Base-by-base conservation (phyloP, 1,139 yeast genomes). In the Saccharomycopsis phalli region DNA sequence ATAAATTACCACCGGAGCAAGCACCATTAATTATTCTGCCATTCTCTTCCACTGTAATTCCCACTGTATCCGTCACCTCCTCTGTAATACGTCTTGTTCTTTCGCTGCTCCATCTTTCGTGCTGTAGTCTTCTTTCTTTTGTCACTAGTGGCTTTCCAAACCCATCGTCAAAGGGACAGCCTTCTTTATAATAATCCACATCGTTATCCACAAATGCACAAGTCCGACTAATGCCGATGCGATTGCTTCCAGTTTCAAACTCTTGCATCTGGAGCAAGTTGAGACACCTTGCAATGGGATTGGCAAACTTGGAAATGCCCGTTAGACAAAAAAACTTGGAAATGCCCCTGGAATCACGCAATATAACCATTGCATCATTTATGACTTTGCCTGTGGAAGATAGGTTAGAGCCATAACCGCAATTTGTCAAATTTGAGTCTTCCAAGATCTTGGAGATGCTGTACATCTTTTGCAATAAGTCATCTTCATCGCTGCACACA, bases 1-100 rank as follows among this genome's bases (percentile, higher is more conserved):
- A 25, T 19, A 36, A 21, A 18, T 44, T 44, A 7, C 47, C 47
- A 3, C 47, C 47, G 6, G 47, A 44, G 8, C 36, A 41, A 4
- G 29, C 31, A 7, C 45, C 46, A 13, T 14, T 32, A 8, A 41
- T 27, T n/a, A 29, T 11, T n/a, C 31, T 34, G 8, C 27, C 3
- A 4, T 19, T 23, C 17, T 41, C 40, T 3, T 16, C 17, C 4
- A 44, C 16, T 16, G 35, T 18, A 7, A 44, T 35, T 2, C 47
- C 47, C 2, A 44, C 33, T 7, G 46, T 44, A 33, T 44, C 47
- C 2, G 45, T 35, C 10, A 42, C 32, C 6, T 28, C 31, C 7
- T 6, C 10, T 10, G 25, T 13, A 28, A 8, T 28, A 7, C 31
- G 31, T 13, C 31, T 28, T 13, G 16, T 6, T 5, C 22, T 8